Evolutionary conservation across 805 yeast genomes (phyloP), one percentile per base, ranked within the genome.

Genomic region (Brettanomyces bruxellensis): DNA sequence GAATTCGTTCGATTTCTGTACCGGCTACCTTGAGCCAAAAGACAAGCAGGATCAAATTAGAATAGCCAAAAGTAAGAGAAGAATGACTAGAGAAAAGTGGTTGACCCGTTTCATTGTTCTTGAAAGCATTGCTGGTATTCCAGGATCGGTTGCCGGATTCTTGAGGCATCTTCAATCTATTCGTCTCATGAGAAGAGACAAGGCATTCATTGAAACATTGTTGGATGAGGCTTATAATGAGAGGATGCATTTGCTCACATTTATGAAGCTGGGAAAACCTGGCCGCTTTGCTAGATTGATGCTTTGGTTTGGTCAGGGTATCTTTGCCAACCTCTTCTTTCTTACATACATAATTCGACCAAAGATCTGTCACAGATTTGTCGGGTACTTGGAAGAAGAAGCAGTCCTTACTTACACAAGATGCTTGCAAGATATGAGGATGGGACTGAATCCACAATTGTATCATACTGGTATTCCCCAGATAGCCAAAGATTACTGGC

Each of bases 121-220:
- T 53, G 90, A 83, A 60, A 73, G 81, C 49, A 71, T 83, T 47
- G 90, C 90, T 4, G 89, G 87, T 7, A 86, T 83, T n/a, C 90
- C 90, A 1, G 89, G 90, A 9, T 76, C 81, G 71, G 84, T 79
- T 41, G 90, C 86, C 3, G 83, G 84, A 1, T 83, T 81, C 63
- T 61, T 83, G 39, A 72, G 89, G 47, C 89, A 83, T 58, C 68
- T 83, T 55, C 81, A 79, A 51, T 75, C 86, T 2, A 59, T 83
- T 42, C 66, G 90, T 52, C 60, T 81, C 43, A 66, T 83, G 53
- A 71, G 71, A 55, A 65, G 89, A 49, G 90, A 83, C 59, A 75
- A 78, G 55, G 88, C 86, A 1, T 83, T 87, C 83, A 72, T 83
- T 50, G 86, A 83, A 59, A 81, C 89, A 2, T 66, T 83, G 37